Conservation (phyloP, 345 rosid genomes). For the Syzygium aqueum region DNA sequence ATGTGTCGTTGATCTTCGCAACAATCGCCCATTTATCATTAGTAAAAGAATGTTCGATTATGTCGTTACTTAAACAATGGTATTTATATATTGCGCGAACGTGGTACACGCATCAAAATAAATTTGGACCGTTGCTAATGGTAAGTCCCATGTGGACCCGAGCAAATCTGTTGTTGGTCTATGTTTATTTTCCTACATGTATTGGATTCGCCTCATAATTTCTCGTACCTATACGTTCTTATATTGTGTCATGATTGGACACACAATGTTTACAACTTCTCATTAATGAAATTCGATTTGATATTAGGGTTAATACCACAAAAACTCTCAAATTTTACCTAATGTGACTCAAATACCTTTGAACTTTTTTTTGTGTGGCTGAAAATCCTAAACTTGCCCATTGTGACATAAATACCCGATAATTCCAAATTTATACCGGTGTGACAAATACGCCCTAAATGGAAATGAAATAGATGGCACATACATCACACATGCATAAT, state of each 20-base stretch:
- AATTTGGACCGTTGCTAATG: not conserved
- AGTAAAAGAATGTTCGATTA: not conserved
- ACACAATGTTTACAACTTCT: not conserved
- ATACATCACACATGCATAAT: too few species aligned
- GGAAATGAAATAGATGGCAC: too few species aligned
- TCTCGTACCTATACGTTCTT: not conserved
- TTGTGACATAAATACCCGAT: too few species aligned
- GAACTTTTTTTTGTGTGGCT: too few species aligned
- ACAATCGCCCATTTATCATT: not conserved
- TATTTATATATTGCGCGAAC: not conserved
- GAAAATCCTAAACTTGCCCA: too few species aligned
- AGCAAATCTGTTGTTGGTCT: not conserved
- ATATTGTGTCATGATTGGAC: not conserved
- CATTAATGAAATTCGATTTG: not conserved
- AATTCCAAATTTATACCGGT: too few species aligned
- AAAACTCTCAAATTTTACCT: too few species aligned
- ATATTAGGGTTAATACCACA: not conserved
- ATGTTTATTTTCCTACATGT: not conserved
- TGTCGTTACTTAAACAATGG: rapidly evolving
- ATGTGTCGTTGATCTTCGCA: not conserved
- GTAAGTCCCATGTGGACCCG: rapidly evolving
- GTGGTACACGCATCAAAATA: not conserved
- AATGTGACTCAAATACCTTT: too few species aligned
- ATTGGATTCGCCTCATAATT: not conserved
- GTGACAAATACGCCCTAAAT: too few species aligned